These are phyloP conservation scores for Dipteronia sinensis DNA, from an alignment of 345 rosid species.

Conservation along the genomic window DNA sequence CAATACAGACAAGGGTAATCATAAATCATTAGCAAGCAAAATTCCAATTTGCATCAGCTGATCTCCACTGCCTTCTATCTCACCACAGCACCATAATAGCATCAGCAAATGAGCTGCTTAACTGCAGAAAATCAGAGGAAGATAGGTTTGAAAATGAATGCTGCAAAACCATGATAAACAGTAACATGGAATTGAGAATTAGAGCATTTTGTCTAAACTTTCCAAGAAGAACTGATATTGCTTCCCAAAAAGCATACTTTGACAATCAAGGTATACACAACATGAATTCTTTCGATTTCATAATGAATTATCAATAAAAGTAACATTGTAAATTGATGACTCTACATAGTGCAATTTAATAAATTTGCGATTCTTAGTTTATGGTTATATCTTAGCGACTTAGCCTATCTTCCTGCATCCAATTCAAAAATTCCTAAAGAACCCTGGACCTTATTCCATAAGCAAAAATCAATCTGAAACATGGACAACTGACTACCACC, in stretches of 20 bases:
- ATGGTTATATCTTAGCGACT: neutral
- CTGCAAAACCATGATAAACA: conserved; percentile 18
- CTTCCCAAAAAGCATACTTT: neutral
- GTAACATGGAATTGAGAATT: neutral
- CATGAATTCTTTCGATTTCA: neutral
- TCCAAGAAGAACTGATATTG: neutral
- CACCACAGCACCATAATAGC: conserved; percentile 30
- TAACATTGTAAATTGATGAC: no score
- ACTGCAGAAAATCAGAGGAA: conserved; percentile 41
- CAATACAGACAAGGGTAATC: conserved; percentile 30
- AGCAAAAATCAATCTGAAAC: neutral
- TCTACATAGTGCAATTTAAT: neutral
- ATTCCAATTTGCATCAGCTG: conserved; percentile 37
- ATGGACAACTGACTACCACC: neutral
- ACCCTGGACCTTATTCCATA: neutral
- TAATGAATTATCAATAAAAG: neutral
- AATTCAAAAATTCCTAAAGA: neutral
- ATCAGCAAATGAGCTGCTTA: conserved; percentile 26
- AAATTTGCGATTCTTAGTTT: neutral
- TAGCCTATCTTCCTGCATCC: neutral
- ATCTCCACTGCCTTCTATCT: conserved; percentile 35
- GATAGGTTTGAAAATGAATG: neutral
- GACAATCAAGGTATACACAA: neutral
- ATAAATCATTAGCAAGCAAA: conserved; percentile 37
- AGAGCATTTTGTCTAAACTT: neutral